These are phyloP conservation scores for Candida krabiensis DNA, from an alignment of 805 yeast genomes.

Conservation along the genomic window DNA sequence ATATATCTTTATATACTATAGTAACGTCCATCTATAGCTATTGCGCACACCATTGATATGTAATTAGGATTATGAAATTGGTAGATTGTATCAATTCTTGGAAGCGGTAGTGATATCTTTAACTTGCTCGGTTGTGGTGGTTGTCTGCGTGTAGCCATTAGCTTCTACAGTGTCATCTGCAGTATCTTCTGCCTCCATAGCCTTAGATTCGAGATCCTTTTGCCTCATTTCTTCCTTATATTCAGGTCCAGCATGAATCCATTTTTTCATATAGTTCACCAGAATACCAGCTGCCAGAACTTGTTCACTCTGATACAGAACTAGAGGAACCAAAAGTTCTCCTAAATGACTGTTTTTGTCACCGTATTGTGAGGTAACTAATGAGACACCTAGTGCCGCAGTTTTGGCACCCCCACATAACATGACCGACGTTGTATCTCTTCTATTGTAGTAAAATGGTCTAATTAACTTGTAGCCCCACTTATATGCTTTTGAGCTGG, in stretches of 20 bases:
- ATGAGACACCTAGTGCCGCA: conserved; percentile 86
- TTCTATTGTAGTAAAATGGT: conserved; percentile 70
- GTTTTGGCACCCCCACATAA: conserved; percentile 93
- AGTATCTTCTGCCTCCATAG: background rate
- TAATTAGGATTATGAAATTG: no score
- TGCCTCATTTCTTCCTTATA: conserved; percentile 6
- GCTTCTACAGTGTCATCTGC: background rate
- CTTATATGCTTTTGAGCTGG: conserved; percentile 44
- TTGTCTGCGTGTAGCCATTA: background rate
- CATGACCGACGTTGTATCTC: conserved; percentile 77
- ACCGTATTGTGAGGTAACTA: conserved; percentile 67
- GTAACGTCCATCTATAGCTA: background rate
- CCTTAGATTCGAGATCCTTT: conserved; percentile 1
- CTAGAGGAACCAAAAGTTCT: conserved; percentile 74
- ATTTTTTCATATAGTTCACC: conserved; percentile 62
- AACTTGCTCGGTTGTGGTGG: background rate
- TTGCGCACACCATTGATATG: no score
- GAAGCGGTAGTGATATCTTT: background rate
- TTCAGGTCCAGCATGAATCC: conserved; percentile 50
- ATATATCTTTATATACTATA: background rate
- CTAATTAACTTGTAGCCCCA: conserved; percentile 43
- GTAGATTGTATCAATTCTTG: no score
- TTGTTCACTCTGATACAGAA: conserved; percentile 84
- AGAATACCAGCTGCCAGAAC: conserved; percentile 77
- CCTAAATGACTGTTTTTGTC: conserved; percentile 61